A percentile compares a stretch with the other conserved stretches of the same genome.
phyloP scores from a whole-genome alignment of 257 asterid genomes.

The Galeopsis tetrahit region DNA sequence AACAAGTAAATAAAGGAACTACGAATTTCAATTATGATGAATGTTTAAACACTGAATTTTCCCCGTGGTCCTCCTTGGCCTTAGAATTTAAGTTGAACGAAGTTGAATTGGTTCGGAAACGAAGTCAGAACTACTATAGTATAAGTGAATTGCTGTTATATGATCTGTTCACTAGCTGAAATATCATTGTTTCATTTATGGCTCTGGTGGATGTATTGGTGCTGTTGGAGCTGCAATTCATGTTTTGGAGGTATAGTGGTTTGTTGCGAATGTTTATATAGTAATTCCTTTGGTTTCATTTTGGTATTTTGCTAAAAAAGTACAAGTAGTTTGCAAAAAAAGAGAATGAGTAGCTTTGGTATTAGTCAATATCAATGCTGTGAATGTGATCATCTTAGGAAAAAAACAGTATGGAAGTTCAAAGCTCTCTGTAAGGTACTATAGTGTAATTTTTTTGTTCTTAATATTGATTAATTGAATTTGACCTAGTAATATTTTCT shows the following conservation, averaged over 20 bases:
- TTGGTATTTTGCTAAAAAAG: background rate
- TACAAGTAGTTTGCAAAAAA: no score
- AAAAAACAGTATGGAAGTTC: no score
- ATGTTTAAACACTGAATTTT: background rate
- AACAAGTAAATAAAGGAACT: background rate
- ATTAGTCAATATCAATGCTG: slow-evolving; percentile 4
- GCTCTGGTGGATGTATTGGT: slow-evolving; percentile 70
- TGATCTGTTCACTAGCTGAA: slow-evolving; percentile 15
- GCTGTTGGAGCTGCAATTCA: slow-evolving; percentile 88
- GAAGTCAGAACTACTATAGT: background rate
- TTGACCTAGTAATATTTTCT: no score
- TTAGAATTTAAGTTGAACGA: background rate
- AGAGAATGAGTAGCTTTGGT: no score
- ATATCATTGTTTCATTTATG: slow-evolving; percentile 46
- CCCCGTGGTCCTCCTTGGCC: background rate
- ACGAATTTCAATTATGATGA: background rate
- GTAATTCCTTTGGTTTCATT: slow-evolving; percentile 8
- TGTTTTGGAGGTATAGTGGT: slow-evolving; percentile 73
- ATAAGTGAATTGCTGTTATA: slow-evolving; percentile 9
- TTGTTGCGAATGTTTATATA: background rate
- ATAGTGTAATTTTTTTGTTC: no score
- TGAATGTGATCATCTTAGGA: no score
- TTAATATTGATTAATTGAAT: no score
- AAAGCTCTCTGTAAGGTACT: no score
- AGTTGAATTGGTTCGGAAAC: slow-evolving; percentile 8